Evolutionary conservation across 2,329 filamentous ascomycete species (phyloP).

Genomic region (Trichoderma sp.): DNA sequence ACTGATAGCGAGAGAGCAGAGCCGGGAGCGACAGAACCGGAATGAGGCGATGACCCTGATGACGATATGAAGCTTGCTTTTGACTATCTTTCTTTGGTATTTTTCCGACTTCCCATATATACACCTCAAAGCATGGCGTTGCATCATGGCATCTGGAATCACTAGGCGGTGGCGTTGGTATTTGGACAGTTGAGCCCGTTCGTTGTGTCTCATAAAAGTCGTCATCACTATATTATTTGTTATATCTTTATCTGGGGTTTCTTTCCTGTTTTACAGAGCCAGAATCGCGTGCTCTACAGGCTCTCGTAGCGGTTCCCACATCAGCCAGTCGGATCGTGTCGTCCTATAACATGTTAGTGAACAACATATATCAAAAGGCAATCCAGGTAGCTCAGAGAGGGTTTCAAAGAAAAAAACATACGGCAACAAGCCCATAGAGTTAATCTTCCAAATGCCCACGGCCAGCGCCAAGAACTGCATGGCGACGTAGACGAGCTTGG

Average conservation of each 20-base stretch:
- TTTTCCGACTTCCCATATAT: neutral
- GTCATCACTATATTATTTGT: constrained; percentile 16
- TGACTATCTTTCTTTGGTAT: neutral
- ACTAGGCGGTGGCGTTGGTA: constrained; percentile 30
- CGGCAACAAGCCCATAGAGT: constrained; percentile 93
- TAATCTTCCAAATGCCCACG: constrained; percentile 93
- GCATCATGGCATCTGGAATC: constrained; percentile 4
- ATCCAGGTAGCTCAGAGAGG: neutral
- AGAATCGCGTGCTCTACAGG: constrained; percentile 67
- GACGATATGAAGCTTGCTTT: neutral
- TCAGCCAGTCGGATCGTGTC: constrained; percentile 94
- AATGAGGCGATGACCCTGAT: constrained; percentile 3
- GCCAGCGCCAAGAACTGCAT: constrained; percentile 84
- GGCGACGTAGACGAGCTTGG: constrained; percentile 83
- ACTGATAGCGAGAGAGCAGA: constrained; percentile 1
- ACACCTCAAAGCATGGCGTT: constrained; percentile 3
- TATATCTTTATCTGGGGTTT: neutral
- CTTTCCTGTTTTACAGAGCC: constrained; percentile 51
- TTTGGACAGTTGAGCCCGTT: neutral
- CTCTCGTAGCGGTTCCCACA: constrained; percentile 81
- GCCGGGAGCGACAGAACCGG: neutral
- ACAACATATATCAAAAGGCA: neutral
- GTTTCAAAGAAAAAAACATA: constrained; percentile 51
- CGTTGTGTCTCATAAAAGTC: constrained; percentile 2
- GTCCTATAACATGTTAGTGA: constrained; percentile 58